Conservation (phyloP, 2,329 filamentous ascomycete genomes). For the Pyricularia grisea region DNA sequence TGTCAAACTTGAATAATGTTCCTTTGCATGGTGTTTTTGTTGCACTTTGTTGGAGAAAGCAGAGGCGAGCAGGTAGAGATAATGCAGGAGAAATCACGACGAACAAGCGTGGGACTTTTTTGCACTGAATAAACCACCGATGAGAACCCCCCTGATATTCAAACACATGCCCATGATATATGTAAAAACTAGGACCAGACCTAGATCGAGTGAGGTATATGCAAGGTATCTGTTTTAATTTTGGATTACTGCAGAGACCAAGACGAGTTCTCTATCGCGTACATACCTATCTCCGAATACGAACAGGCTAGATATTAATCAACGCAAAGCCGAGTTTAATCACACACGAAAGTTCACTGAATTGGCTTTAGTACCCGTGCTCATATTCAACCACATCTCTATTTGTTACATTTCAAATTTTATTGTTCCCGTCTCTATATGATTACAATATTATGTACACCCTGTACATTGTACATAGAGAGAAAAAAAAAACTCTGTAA, state of each 20-base stretch:
- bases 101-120: not conserved
- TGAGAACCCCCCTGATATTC: not conserved
- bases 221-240: too few species aligned
- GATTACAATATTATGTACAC: constrained; percentile 1
- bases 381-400: not conserved
- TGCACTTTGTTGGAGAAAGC: not conserved
- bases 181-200: not conserved
- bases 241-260: not conserved
- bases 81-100: not conserved
- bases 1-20: not conserved
- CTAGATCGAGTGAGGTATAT: not conserved
- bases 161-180: not conserved
- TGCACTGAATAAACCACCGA: not conserved
- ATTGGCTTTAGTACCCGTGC: not conserved
- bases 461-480: not conserved
- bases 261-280: not conserved
- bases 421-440: not conserved
- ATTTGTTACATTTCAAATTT: not conserved
- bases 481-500: not conserved
- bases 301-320: not conserved
- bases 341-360: not conserved
- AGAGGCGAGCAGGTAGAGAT: not conserved
- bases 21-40: not conserved
- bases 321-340: not conserved
- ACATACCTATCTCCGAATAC: too few species aligned